Conservation (phyloP, 140 eudicot species). For the Stevia rebaudiana region DNA sequence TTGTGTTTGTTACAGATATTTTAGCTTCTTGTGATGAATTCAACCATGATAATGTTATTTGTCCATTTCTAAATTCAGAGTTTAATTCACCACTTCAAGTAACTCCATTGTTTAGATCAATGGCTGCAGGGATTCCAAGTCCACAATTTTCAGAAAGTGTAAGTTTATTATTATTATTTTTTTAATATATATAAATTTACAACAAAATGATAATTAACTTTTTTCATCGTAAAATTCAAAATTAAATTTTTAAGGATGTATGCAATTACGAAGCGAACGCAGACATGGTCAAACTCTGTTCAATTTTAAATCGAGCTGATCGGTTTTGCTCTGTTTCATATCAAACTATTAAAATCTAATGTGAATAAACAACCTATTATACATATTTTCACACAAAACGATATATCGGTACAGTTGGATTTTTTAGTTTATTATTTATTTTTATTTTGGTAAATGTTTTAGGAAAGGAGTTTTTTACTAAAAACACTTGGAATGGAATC, state of each 20-base stretch:
- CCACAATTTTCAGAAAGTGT: constrained; percentile 98
- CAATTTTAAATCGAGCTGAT: no score
- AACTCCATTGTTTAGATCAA: constrained; percentile 79
- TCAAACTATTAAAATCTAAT: no score
- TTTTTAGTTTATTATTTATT: not conserved
- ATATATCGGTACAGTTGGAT: not conserved
- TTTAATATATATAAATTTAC: not conserved
- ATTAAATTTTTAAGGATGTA: no score
- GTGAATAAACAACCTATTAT: no score
- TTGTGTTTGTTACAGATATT: constrained; percentile 21
- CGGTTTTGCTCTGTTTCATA: no score
- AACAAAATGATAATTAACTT: not conserved
- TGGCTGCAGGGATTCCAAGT: constrained; percentile 90
- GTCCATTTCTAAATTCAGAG: constrained; percentile 45
- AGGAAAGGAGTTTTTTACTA: constrained; percentile 88
- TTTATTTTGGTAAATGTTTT: constrained; percentile 22
- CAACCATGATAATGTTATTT: constrained; percentile 25
- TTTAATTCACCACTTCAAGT: constrained; percentile 80
- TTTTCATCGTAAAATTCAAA: no score
- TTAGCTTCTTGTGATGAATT: constrained; percentile 39
- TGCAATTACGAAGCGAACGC: no score
- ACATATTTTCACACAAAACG: no score
- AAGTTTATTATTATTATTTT: constrained; percentile 31
- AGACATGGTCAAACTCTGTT: no score
- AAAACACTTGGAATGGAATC: constrained; percentile 87